Percentiles rank a stretch among this genome's conserved stretches.
Conservation (phyloP, 305 asterid species). For the Plantago lanceolata region DNA sequence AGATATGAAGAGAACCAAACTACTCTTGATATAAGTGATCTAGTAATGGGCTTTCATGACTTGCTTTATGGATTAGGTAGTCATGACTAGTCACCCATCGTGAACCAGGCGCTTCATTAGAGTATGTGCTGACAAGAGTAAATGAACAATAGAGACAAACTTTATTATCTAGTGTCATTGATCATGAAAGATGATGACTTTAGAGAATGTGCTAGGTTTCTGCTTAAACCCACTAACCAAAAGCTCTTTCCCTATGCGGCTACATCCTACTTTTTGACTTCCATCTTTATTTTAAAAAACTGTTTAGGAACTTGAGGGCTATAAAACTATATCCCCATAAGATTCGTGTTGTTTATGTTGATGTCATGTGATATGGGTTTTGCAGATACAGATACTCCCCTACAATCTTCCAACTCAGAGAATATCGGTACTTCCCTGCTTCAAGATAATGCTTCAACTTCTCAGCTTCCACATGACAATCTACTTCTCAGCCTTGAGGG, state of each 20-base stretch:
- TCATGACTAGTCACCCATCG: not conserved
- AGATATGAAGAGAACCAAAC: not conserved
- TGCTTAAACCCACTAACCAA: not conserved
- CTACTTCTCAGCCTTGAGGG: constrained; percentile 45
- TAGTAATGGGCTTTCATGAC: not conserved
- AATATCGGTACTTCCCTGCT: constrained; percentile 28
- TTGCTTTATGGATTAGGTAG: not conserved
- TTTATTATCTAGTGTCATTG: constrained; percentile 19
- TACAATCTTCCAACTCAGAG: constrained; percentile 36
- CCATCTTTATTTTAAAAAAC: not conserved
- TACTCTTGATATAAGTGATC: not conserved
- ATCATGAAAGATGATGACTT: constrained; percentile 14
- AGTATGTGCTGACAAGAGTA: not conserved
- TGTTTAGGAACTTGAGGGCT: not conserved
- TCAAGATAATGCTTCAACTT: constrained; percentile 38
- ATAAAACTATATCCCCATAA: not conserved
- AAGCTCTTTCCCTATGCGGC: constrained; percentile 7
- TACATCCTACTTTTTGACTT: not conserved
- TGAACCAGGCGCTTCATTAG: not conserved
- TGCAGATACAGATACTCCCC: constrained; percentile 30
- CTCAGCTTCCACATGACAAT: constrained; percentile 45
- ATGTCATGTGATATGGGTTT: constrained; percentile 28
- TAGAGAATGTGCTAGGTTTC: constrained; percentile 3
- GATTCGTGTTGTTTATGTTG: constrained; percentile 6
- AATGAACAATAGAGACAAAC: not conserved